Percentiles rank a stretch among this genome's conserved stretches.
Evolutionary conservation across 164 flowering plant genomes (phyloP).

Genomic region (Berberis vulgaris): DNA sequence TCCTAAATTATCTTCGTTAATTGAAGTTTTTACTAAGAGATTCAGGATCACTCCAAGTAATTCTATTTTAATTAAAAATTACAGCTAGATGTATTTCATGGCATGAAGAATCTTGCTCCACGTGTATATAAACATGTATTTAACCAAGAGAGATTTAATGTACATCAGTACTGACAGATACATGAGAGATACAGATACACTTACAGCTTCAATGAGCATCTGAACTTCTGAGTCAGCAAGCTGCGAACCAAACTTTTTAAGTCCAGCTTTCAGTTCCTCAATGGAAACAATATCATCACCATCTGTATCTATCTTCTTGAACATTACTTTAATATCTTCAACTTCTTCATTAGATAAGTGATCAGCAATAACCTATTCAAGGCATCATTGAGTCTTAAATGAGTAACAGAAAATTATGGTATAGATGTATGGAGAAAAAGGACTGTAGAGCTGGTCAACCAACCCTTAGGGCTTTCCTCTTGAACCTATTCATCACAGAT

Average conservation of each 20-base stretch:
- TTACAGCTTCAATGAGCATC: conserved; percentile 83
- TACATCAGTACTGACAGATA: too few species aligned
- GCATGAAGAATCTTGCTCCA: too few species aligned
- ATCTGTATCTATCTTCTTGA: conserved; percentile 71
- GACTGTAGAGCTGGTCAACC: conserved; percentile 1
- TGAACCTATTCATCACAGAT: conserved; percentile 59
- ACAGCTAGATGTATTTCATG: too few species aligned
- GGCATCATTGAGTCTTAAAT: background rate
- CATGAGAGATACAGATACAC: conserved; percentile 11
- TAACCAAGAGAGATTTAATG: too few species aligned
- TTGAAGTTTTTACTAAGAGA: too few species aligned
- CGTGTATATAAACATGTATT: too few species aligned
- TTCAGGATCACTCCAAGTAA: too few species aligned
- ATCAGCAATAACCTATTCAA: conserved; percentile 72
- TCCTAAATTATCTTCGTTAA: too few species aligned
- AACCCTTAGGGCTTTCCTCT: conserved; percentile 35
- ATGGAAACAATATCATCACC: conserved; percentile 62
- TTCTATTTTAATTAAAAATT: too few species aligned
- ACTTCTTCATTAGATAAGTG: conserved; percentile 78
- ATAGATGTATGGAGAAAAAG: background rate
- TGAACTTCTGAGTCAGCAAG: conserved; percentile 80
- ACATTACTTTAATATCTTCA: conserved; percentile 77
- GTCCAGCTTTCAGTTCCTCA: conserved; percentile 72
- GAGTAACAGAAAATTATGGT: background rate
- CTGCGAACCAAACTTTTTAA: conserved; percentile 53